These are phyloP conservation scores for Russula abietina DNA, from an alignment of 768 basidiomycete species.

Conservation along the genomic window DNA sequence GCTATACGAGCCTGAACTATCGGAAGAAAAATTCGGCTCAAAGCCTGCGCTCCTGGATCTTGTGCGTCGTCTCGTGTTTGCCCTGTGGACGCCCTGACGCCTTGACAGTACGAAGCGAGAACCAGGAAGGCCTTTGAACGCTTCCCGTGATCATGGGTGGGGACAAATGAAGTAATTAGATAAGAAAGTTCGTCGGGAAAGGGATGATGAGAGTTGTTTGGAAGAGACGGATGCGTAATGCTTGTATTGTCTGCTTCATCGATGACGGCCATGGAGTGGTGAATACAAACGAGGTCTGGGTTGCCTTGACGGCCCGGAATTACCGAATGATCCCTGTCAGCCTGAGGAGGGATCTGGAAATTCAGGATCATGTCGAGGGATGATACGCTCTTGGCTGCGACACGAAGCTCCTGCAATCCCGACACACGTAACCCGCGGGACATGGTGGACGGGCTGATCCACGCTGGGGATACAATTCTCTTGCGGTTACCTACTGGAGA, in stretches of 20 bases:
- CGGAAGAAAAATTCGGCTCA: conserved; percentile 48
- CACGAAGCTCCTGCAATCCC: neutral
- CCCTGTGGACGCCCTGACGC: conserved; percentile 39
- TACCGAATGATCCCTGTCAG: neutral
- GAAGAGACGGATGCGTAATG: neutral
- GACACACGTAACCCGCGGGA: neutral
- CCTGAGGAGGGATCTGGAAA: neutral
- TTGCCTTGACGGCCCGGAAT: neutral
- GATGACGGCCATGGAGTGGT: conserved; percentile 11
- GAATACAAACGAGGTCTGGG: too few relatives aligned
- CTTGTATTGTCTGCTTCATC: conserved; percentile 9
- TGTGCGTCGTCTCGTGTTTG: conserved; percentile 34
- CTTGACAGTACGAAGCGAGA: conserved; percentile 64
- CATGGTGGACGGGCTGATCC: conserved; percentile 36
- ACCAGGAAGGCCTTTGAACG: conserved; percentile 68
- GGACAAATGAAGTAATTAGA: conserved; percentile 21
- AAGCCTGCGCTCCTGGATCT: conserved; percentile 44
- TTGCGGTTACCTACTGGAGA: conserved; percentile 75
- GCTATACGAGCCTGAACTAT: conserved; percentile 45
- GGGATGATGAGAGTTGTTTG: conserved; percentile 13
- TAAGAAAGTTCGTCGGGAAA: conserved; percentile 23
- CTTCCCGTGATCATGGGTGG: conserved; percentile 12
- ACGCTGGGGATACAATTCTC: conserved; percentile 70
- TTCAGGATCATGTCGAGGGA: neutral
- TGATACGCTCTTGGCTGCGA: neutral